These are phyloP conservation scores for Vachellia pachyceras DNA, from an alignment of 306 rosid genomes.

Conservation along the genomic window DNA sequence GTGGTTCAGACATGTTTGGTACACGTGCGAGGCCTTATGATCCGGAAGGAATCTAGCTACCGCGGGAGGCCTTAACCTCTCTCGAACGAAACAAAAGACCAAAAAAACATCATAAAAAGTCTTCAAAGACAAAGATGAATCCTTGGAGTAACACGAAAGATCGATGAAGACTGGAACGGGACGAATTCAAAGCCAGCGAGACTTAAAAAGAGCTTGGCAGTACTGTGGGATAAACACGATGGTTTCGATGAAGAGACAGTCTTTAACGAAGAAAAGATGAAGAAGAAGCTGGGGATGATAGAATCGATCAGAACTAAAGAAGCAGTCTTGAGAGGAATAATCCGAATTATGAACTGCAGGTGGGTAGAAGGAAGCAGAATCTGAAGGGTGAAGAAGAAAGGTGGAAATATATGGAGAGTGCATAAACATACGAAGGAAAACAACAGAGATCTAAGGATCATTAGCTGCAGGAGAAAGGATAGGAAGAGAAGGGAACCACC, in stretches of 20 bases:
- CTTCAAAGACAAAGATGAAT: slow-evolving; percentile 23
- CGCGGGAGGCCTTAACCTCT: slow-evolving; percentile 32
- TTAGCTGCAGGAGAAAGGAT: background rate
- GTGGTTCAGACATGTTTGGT: slow-evolving; percentile 45
- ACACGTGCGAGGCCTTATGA: slow-evolving; percentile 31
- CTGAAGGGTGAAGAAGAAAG: background rate
- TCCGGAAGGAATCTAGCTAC: slow-evolving; percentile 45
- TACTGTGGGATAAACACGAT: background rate
- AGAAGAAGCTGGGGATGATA: background rate
- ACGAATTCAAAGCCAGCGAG: slow-evolving; percentile 7
- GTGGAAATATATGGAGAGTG: background rate
- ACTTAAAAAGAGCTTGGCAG: background rate
- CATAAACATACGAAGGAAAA: no score
- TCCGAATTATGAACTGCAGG: background rate
- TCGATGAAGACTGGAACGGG: slow-evolving; percentile 11
- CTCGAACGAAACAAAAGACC: slow-evolving; percentile 43
- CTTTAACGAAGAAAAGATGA: background rate
- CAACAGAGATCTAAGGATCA: background rate
- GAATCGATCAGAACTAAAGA: slow-evolving; percentile 20
- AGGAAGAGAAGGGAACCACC: slow-evolving; percentile 15
- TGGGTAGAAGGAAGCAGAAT: background rate
- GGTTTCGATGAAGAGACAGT: background rate
- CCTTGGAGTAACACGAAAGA: slow-evolving; percentile 35
- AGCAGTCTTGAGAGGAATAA: background rate
- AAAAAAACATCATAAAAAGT: background rate